Evolutionary conservation across 2,329 filamentous ascomycete genomes (phyloP).

Genomic region (Phaeosphaeriaceae sp.): DNA sequence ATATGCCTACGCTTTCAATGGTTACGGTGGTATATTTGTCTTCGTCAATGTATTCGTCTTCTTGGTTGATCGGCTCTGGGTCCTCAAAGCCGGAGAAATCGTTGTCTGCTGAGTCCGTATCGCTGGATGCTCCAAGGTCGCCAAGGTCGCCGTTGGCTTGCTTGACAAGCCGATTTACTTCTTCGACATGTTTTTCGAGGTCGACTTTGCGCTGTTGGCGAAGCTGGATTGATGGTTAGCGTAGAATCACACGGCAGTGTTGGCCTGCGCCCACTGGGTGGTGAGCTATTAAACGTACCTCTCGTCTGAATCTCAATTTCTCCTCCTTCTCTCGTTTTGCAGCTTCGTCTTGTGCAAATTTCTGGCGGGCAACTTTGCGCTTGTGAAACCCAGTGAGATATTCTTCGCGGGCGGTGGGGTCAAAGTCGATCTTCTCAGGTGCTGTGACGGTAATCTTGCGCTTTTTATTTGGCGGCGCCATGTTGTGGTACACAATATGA

Average conservation of each 20-base stretch:
- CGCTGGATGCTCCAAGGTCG: slow-evolving; percentile 46
- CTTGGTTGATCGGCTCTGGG: slow-evolving; percentile 69
- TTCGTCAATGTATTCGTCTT: slow-evolving; percentile 96
- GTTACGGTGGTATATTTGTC: slow-evolving; percentile 95
- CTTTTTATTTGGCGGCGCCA: slow-evolving; percentile 40
- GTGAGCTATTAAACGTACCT: slow-evolving; percentile 63
- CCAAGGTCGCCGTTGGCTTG: slow-evolving; percentile 58
- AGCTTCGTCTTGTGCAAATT: slow-evolving; percentile 82
- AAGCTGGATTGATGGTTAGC: slow-evolving; percentile 61
- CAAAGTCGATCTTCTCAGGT: slow-evolving; percentile 85
- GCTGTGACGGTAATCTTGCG: slow-evolving; percentile 49
- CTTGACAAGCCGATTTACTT: slow-evolving; percentile 73
- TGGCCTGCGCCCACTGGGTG: neutral
- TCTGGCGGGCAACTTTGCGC: slow-evolving; percentile 84
- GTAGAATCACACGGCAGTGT: neutral
- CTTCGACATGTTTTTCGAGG: slow-evolving; percentile 79
- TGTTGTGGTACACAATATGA: slow-evolving; percentile 3
- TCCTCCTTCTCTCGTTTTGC: slow-evolving; percentile 79
- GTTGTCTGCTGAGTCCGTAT: slow-evolving; percentile 58
- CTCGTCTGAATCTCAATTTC: slow-evolving; percentile 73
- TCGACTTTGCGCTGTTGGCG: slow-evolving; percentile 82
- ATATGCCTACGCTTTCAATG: slow-evolving; percentile 84
- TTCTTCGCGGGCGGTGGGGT: slow-evolving; percentile 77
- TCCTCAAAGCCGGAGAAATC: slow-evolving; percentile 50
- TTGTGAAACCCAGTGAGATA: slow-evolving; percentile 97